Conservation (phyloP, 176 grass and related monocot genomes). For the Carex cristatella region DNA sequence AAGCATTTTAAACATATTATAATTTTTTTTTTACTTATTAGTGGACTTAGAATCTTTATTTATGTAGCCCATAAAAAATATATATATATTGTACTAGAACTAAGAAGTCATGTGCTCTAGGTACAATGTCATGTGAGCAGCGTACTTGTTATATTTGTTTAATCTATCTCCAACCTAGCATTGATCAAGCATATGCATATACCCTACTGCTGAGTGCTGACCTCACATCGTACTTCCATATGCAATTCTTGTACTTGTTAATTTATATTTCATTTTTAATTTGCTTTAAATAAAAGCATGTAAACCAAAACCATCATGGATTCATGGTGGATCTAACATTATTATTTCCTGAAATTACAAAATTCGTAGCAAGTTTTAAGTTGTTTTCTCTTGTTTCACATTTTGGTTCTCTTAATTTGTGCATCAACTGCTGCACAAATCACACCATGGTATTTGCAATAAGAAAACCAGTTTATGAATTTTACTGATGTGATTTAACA, state of each 20-base stretch:
- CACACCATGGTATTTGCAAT: neutral
- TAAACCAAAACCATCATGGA: neutral
- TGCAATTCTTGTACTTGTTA: neutral
- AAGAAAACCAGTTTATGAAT: neutral
- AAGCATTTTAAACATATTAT: neutral
- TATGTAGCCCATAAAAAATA: neutral
- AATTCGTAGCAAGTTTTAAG: too few relatives aligned
- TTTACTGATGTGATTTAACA: neutral
- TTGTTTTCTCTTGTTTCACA: too few relatives aligned
- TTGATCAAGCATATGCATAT: neutral
- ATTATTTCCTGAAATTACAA: too few relatives aligned
- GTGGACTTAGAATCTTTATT: neutral
- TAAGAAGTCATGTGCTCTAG: neutral
- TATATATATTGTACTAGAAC: neutral
- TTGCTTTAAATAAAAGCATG: neutral
- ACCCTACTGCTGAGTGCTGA: neutral
- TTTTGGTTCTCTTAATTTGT: neutral
- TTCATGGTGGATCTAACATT: too few relatives aligned
- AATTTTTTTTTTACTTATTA: neutral
- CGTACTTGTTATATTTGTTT: neutral
- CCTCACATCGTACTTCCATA: neutral
- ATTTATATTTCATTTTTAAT: neutral
- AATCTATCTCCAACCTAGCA: conserved; percentile 15
- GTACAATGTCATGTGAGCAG: conserved; percentile 16
- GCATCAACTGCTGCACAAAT: neutral